These are phyloP conservation scores for Colletotrichum liriopes DNA, from an alignment of 2,329 filamentous ascomycete species.

Conservation along the genomic window DNA sequence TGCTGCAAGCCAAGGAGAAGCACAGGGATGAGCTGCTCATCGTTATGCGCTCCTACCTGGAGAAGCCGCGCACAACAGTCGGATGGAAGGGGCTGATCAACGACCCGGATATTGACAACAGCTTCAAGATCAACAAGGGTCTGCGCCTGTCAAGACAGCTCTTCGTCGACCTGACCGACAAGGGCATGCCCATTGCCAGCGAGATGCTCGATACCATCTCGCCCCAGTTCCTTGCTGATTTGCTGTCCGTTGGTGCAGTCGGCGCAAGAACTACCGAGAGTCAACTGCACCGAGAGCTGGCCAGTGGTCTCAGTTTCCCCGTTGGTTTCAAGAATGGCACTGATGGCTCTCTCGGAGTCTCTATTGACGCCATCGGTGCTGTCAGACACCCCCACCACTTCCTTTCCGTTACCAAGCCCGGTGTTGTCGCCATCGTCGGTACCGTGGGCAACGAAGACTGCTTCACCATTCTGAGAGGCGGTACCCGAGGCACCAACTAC, in stretches of 20 bases:
- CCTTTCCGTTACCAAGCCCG: constrained; percentile 96
- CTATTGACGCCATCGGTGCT: constrained; percentile 95
- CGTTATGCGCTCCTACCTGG: constrained; percentile 97
- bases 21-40: constrained; percentile 92
- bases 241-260: constrained; percentile 92
- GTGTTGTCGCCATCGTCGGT: constrained; percentile 93
- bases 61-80: constrained; percentile 97
- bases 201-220: constrained; percentile 99
- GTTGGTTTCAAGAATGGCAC: constrained; percentile 99
- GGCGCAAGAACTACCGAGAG: constrained; percentile 97
- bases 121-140: constrained; percentile 99
- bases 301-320: constrained; percentile 94
- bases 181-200: constrained; percentile 95
- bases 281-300: constrained; percentile 94
- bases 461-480: constrained; percentile 95
- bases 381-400: constrained; percentile 96
- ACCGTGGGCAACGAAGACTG: constrained; percentile 97
- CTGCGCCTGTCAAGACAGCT: constrained; percentile 88
- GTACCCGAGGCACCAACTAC: constrained; percentile 95
- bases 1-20: constrained; percentile 87
- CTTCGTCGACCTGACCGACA: constrained; percentile 91
- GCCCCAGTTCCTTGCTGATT: constrained; percentile 94
- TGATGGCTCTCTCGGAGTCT: constrained; percentile 89
- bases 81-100: constrained; percentile 99
- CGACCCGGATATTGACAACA: constrained; percentile 97